phyloP scores from a whole-genome alignment of 306 rosid species.

The Mimosa pudica region DNA sequence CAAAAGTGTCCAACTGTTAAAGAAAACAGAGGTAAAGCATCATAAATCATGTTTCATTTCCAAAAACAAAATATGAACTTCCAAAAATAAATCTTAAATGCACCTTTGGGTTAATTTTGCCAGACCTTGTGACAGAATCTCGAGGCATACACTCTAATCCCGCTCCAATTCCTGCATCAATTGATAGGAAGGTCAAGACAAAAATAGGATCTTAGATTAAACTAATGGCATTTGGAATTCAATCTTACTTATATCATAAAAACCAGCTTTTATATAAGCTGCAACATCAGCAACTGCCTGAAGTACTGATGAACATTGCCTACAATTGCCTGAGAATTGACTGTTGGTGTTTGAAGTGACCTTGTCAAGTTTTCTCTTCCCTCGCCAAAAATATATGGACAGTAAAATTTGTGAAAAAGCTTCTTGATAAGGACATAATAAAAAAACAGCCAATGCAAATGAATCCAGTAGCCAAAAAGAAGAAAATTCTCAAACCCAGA shows the following conservation, averaged over 20 bases:
- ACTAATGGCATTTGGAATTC: not conserved
- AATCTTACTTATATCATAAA: slow-evolving; percentile 75
- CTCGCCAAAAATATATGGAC: no score
- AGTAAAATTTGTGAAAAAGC: no score
- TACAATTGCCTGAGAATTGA: no score
- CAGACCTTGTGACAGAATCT: slow-evolving; percentile 39
- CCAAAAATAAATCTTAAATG: slow-evolving; percentile 8
- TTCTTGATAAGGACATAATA: no score
- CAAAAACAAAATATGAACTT: slow-evolving; percentile 1
- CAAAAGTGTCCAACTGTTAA: slow-evolving; percentile 55
- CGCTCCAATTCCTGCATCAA: slow-evolving; percentile 77
- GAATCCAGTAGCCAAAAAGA: no score
- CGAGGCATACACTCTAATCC: slow-evolving; percentile 80
- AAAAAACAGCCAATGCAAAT: no score
- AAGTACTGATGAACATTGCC: slow-evolving; percentile 96
- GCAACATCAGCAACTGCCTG: slow-evolving; percentile 98
- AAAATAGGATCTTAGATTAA: slow-evolving; percentile 5
- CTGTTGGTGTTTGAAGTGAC: no score
- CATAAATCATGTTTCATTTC: slow-evolving; percentile 18
- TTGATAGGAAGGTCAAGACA: slow-evolving; percentile 28
- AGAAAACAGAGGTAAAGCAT: slow-evolving; percentile 17
- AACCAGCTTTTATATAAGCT: slow-evolving; percentile 85
- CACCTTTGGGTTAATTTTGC: slow-evolving; percentile 67
- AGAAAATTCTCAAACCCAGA: no score
- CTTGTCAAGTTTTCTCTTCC: no score